A percentile compares a stretch with the other conserved stretches of the same genome.
These are phyloP conservation scores for Spathaspora sp. DNA, from an alignment of 805 yeast species.

Conservation along the genomic window DNA sequence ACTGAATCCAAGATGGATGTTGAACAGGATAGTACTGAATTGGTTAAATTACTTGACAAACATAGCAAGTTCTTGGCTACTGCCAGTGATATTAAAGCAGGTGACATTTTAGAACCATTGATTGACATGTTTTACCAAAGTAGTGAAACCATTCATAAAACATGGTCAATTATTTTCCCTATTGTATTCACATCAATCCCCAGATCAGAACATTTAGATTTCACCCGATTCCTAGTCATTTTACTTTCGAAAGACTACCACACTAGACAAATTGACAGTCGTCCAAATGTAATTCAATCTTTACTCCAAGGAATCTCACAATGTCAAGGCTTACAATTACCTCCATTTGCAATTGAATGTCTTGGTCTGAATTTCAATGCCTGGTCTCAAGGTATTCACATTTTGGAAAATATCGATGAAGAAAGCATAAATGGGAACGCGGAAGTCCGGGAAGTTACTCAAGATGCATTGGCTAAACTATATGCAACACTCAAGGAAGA, in stretches of 20 bases:
- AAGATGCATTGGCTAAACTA: conserved; percentile 87
- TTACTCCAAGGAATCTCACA: conserved; percentile 78
- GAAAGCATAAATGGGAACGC: conserved; percentile 62
- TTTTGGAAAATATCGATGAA: conserved; percentile 68
- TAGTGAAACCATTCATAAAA: conserved; percentile 69
- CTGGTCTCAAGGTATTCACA: conserved; percentile 84
- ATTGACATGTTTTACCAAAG: conserved; percentile 80
- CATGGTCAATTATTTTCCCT: conserved; percentile 87
- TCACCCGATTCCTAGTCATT: conserved; percentile 75
- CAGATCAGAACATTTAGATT: conserved; percentile 75
- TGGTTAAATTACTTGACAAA: conserved; percentile 18
- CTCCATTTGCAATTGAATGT: conserved; percentile 91
- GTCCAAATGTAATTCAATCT: conserved; percentile 85
- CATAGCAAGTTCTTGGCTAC: conserved; percentile 30
- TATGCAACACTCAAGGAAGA: conserved; percentile 88
- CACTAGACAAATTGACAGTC: conserved; percentile 78
- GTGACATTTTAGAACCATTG: conserved; percentile 65
- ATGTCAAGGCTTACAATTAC: conserved; percentile 72
- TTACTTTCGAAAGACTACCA: conserved; percentile 89
- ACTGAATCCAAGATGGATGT: conserved; percentile 18
- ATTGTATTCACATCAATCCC: conserved; percentile 72
- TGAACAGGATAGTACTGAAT: conserved; percentile 9
- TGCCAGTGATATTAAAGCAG: conserved; percentile 40
- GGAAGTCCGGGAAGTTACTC: conserved; percentile 76
- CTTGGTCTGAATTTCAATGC: conserved; percentile 83